Evolutionary conservation across 2,329 filamentous ascomycete genomes (phyloP), one percentile per base, ranked within the genome.

Genomic region (Diaporthe caulivora): DNA sequence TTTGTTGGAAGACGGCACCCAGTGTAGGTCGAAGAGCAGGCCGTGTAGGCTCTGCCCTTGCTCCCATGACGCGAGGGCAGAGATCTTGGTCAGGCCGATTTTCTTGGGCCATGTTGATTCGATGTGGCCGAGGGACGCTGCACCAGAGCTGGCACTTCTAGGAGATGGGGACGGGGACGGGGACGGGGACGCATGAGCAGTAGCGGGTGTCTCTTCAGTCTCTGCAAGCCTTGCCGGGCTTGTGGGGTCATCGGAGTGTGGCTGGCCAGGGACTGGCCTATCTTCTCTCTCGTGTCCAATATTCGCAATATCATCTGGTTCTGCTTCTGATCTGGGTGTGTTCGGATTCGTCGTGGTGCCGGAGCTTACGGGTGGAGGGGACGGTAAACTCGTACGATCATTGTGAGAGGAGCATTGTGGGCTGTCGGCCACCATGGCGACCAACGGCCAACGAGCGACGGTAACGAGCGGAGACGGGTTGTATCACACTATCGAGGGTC

Each of bases 21-120:
- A 73, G 37, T 73, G 71, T n/a, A 73, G 21, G n/a, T 73, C 65
- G n/a, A 73, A 31, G 21, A 62, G 51, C 17, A 73, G 64, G 55
- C 68, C 54, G 1, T 54, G 24, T 26, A 73, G 47, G 24, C 31
- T 53, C 15, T 60, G 31, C 1, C 37, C 64, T 37, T 24, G 10
- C 2, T 18, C 65, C 71, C 71, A 73, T 29, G 24, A 31, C 42
- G 71, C 64, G 9, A 73, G 44, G 21, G 71, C 71, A 40, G 65
- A 26, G 21, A 62, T 51, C 37, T 64, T 73, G 62, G 64, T 54
- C 47, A 58, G 13, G 65, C 70, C 64, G 55, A 73, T 37, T 24
- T 49, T 57, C 37, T 55, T 55, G 26, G 71, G 71, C 71, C 71
- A 73, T 24, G 71, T 70, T 18, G 64, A 65, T 26, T 64, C 44